Base-by-base conservation (phyloP, 2,329 filamentous ascomycete genomes). In the Microascus cirrosus region DNA sequence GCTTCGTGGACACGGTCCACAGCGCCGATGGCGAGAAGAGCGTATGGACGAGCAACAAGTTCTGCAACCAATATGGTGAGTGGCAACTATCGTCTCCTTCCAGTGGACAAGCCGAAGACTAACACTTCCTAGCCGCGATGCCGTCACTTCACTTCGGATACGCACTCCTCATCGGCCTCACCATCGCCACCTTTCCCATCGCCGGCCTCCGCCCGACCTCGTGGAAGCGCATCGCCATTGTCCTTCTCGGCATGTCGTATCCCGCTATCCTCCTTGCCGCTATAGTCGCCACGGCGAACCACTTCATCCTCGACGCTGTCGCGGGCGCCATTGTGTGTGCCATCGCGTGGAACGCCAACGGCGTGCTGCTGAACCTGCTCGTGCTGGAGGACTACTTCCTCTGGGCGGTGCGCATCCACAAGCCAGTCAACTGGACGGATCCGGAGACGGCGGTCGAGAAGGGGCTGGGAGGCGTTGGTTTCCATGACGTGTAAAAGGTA, bases 71-170 rank as follows among this genome's bases (percentile, higher is more conserved):
- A 70, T 89, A 89, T 68, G 85, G 83, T 78, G 65, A 70, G 77
- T 70, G 8, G 12, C 32, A n/a, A 12, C 4, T 13, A 8, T 13
- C 10, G 15, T 11, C 20, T 20, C 35, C 55, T 11, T 39, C 15
- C 39, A 15, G 39, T 18, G 39, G 45, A 35, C 25, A 28, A 20
- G 28, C 28, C 42, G 24, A 28, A 25, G n/a, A 35, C 11, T 45
- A n/a, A 66, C 58, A 25, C 10, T n/a, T 28, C 18, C 1, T 53
- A 84, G 83, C 84, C 58, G 86, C 86, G 8, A 90, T 90, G 86
- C 86, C 86, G 1, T 87, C 83, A 0, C 76, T 90, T 18, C 86
- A 90, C 68, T 90, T 90, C 65, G 86, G 86, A 2, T 90, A 90
- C 71, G 86, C 84, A 3, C 79, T 90, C 34, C 78, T 90, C 64